Conservation (phyloP, 768 basidiomycete genomes). For the Holtermannia corniformis region DNA sequence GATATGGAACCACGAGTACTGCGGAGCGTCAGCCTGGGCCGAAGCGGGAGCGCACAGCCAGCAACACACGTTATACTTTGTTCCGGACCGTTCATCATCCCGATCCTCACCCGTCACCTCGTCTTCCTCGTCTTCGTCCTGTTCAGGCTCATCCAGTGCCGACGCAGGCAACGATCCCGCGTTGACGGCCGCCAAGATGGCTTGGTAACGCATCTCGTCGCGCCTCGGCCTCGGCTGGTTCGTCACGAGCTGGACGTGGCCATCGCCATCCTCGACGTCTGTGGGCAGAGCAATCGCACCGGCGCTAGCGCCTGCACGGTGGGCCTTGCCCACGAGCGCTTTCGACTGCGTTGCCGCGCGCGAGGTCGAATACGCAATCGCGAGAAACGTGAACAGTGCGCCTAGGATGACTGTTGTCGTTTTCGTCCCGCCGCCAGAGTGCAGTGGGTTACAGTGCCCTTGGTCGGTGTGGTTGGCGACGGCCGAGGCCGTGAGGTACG, state of each 20-base stretch:
- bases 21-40: conserved; percentile 8
- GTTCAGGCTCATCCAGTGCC: conserved; percentile 70
- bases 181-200: conserved; percentile 86
- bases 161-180: conserved; percentile 93
- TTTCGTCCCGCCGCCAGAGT: conserved; percentile 55
- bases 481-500: conserved; percentile 87
- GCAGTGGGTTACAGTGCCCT: conserved; percentile 74
- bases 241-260: conserved; percentile 53
- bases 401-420: conserved; percentile 83
- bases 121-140: conserved; percentile 48
- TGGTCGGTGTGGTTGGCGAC: conserved; percentile 79
- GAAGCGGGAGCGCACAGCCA: background rate
- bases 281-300: conserved; percentile 56
- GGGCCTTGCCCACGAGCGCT: conserved; percentile 64
- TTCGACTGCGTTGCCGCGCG: conserved; percentile 92
- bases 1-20: conserved; percentile 99
- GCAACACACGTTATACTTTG: conserved; percentile 75
- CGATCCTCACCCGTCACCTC: conserved; percentile 56
- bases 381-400: conserved; percentile 91
- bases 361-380: conserved; percentile 94
- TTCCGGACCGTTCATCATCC: conserved; percentile 89
- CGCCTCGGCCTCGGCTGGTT: conserved; percentile 67
- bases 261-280: conserved; percentile 52
- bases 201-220: conserved; percentile 85
- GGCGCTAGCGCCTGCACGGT: conserved; percentile 45